Conservation (phyloP, 306 rosid genomes). For the Trichosanthes cucumerina region DNA sequence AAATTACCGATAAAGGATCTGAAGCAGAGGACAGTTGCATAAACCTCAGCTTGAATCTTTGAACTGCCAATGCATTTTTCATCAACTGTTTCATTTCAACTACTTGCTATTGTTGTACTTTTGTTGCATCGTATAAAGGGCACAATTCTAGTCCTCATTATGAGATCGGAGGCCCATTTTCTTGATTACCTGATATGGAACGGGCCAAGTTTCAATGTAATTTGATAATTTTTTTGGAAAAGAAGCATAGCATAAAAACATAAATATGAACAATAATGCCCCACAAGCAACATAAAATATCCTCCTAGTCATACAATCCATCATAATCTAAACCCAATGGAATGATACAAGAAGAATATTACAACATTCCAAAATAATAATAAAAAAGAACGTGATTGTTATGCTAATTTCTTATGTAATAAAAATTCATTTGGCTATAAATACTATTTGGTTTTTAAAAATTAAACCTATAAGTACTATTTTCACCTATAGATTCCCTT, state of each 20-base stretch:
- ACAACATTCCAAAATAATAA: background rate
- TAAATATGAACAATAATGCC: background rate
- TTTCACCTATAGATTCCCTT: no score
- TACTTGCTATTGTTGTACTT: slow-evolving; percentile 14
- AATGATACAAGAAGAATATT: background rate
- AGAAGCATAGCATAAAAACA: background rate
- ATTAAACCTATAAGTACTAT: no score
- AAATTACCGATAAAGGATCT: background rate
- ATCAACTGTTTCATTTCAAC: slow-evolving; percentile 26
- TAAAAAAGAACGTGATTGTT: background rate
- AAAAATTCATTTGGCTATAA: background rate
- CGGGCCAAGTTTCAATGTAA: slow-evolving; percentile 17
- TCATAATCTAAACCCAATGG: background rate
- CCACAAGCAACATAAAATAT: background rate
- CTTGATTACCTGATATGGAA: slow-evolving; percentile 49
- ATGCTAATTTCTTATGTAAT: no score
- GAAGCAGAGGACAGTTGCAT: background rate
- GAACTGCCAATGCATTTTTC: slow-evolving; percentile 29
- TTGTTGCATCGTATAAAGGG: slow-evolving; percentile 11
- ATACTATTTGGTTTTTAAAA: no score
- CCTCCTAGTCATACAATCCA: background rate
- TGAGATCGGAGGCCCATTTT: slow-evolving; percentile 28
- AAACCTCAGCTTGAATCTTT: background rate
- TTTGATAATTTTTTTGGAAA: background rate
- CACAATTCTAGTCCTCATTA: slow-evolving; percentile 31